A percentile compares a stretch with the other conserved stretches of the same genome.
Evolutionary conservation across 73 alveolate genomes (phyloP).

Genomic region (Strombidium stylifer): DNA sequence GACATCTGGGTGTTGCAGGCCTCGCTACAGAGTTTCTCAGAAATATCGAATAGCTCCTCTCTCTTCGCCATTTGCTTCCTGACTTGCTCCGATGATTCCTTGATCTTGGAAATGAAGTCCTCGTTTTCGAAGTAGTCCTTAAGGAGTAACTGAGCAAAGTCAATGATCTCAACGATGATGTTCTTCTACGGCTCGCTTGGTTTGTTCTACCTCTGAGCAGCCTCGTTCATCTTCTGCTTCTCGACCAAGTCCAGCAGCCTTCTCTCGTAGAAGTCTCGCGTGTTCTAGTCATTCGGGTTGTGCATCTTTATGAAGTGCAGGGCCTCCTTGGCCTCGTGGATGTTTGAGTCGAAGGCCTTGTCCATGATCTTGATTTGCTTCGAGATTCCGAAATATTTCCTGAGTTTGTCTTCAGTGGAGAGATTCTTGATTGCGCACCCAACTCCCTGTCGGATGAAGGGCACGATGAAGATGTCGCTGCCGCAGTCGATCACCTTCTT

Average conservation of each 20-base stretch:
- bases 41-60: too few species aligned
- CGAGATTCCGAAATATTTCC: not conserved
- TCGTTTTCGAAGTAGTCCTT: conserved; percentile 18
- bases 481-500: conserved; percentile 22
- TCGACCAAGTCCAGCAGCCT: not conserved
- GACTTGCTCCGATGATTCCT: too few species aligned
- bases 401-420: conserved; percentile 2
- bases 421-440: conserved; percentile 6
- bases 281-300: not conserved
- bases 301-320: not conserved
- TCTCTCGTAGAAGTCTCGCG: not conserved
- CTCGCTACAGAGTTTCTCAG: too few species aligned
- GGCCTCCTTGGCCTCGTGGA: not conserved
- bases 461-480: conserved; percentile 21
- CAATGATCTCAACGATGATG: too few species aligned
- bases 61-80: too few species aligned
- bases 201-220: not conserved
- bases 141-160: not conserved
- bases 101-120: not conserved
- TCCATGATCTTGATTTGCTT: not conserved
- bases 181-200: conserved; percentile 1
- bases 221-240: not conserved
- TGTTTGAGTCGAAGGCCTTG: not conserved
- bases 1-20: too few species aligned
- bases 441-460: conserved; percentile 52